Evolutionary conservation across 441 rosid species (phyloP).

Genomic region (Sinapis alba): DNA sequence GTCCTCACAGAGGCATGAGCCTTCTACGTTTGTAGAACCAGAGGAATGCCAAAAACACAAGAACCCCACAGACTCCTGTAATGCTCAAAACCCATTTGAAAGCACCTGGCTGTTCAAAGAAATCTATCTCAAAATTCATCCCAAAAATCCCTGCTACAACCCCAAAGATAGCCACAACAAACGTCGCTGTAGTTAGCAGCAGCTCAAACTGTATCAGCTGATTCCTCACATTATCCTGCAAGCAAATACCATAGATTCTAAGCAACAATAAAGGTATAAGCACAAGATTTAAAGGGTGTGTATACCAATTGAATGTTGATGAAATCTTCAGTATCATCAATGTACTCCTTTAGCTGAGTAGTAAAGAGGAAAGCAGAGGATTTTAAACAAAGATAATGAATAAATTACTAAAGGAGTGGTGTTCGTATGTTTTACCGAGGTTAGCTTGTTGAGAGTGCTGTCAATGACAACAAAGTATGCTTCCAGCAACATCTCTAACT

Average conservation of each 20-base stretch:
- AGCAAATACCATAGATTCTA: neutral
- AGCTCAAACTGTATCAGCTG: slow-evolving; percentile 97
- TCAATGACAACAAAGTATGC: slow-evolving; percentile 97
- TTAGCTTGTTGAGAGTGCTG: slow-evolving; percentile 92
- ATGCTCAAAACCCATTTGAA: slow-evolving; percentile 87
- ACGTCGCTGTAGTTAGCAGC: slow-evolving; percentile 90
- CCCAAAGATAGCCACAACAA: slow-evolving; percentile 94
- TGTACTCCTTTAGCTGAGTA: slow-evolving; percentile 94
- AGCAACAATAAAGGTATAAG: neutral
- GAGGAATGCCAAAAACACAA: slow-evolving; percentile 73
- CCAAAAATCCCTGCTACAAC: slow-evolving; percentile 98
- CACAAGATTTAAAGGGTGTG: neutral
- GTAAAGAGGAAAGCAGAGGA: slow-evolving; percentile 11
- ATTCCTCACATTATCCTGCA: slow-evolving; percentile 93
- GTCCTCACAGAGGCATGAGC: slow-evolving; percentile 69
- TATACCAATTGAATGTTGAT: slow-evolving; percentile 94
- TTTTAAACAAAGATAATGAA: neutral
- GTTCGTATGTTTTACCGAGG: slow-evolving; percentile 62
- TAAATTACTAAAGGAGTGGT: neutral
- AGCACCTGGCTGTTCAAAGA: slow-evolving; percentile 68
- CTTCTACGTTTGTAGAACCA: slow-evolving; percentile 95
- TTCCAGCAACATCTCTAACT: slow-evolving; percentile 97
- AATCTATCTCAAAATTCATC: slow-evolving; percentile 75
- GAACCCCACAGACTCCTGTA: slow-evolving; percentile 64
- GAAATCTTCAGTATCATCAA: slow-evolving; percentile 96